Percentiles rank a stretch among this genome's conserved stretches.
These are phyloP conservation scores for Sarcodon sp. DNA, from an alignment of 768 basidiomycete species.

Conservation along the genomic window DNA sequence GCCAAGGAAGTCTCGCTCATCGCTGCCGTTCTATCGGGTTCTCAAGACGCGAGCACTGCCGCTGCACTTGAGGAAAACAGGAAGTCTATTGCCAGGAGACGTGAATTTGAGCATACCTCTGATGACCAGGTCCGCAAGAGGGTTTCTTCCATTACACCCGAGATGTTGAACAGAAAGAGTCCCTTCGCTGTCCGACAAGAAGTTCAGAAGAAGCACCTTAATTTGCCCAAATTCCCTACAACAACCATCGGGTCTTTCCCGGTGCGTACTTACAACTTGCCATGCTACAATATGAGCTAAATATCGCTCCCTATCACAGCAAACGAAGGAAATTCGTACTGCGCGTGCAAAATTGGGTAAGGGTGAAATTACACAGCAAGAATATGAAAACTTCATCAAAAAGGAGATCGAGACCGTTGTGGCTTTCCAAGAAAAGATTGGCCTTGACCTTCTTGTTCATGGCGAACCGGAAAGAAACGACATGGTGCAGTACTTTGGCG, in stretches of 20 bases:
- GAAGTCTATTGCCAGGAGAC: conserved; percentile 83
- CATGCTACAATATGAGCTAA: conserved; percentile 1
- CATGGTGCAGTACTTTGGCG: conserved; percentile 99
- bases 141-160: conserved; percentile 81
- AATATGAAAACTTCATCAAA: conserved; percentile 98
- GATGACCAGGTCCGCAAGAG: conserved; percentile 94
- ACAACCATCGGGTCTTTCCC: conserved; percentile 99
- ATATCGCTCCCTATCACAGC: conserved; percentile 28
- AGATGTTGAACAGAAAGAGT: conserved; percentile 78
- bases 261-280: conserved; percentile 24
- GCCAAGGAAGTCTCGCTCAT: conserved; percentile 80
- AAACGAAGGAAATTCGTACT: conserved; percentile 98
- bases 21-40: conserved; percentile 75
- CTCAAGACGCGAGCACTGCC: conserved; percentile 60
- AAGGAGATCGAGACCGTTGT: conserved; percentile 92
- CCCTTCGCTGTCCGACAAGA: conserved; percentile 81
- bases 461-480: conserved; percentile 99
- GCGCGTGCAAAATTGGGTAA: conserved; percentile 94
- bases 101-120: conserved; percentile 86
- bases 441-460: conserved; percentile 94
- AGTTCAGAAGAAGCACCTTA: conserved; percentile 77
- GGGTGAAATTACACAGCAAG: conserved; percentile 68
- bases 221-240: conserved; percentile 94
- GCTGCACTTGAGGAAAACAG: conserved; percentile 82
- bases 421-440: conserved; percentile 93